These are phyloP conservation scores for Nakataea oryzae DNA, from an alignment of 2,329 filamentous ascomycete genomes.

Conservation along the genomic window DNA sequence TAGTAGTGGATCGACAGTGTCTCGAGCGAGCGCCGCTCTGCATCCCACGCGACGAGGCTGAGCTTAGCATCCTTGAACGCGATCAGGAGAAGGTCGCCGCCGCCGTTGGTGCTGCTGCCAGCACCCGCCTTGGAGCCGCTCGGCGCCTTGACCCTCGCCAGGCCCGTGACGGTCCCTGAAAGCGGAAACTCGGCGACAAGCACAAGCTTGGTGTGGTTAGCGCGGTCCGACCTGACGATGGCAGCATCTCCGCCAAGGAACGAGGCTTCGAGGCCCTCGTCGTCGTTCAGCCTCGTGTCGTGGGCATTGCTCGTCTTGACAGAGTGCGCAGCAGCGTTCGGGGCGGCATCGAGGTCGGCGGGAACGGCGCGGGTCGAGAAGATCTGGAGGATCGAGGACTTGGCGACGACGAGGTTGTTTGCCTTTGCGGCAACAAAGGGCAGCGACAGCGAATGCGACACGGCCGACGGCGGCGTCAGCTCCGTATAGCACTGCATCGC, in stretches of 20 bases:
- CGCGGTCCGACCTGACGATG: slow-evolving; percentile 50
- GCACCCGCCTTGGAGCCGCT: slow-evolving; percentile 26
- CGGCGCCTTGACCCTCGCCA: slow-evolving; percentile 71
- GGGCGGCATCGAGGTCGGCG: slow-evolving; percentile 45
- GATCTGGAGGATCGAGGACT: slow-evolving; percentile 86
- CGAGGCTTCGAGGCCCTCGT: slow-evolving; percentile 55
- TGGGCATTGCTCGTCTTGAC: slow-evolving; percentile 27
- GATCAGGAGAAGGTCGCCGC: slow-evolving; percentile 73
- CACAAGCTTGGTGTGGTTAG: slow-evolving; percentile 65
- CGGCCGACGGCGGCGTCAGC: slow-evolving; percentile 84
- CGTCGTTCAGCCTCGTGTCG: slow-evolving; percentile 45
- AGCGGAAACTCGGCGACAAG: slow-evolving; percentile 77
- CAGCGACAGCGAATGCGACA: slow-evolving; percentile 75
- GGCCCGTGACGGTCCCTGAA: slow-evolving; percentile 72
- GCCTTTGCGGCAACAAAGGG: slow-evolving; percentile 67
- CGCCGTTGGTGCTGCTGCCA: slow-evolving; percentile 18
- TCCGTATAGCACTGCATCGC: slow-evolving; percentile 96
- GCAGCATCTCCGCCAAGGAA: slow-evolving; percentile 55
- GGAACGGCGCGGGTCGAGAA: slow-evolving; percentile 64
- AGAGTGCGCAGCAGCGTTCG: slow-evolving; percentile 21
- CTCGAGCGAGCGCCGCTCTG: slow-evolving; percentile 64
- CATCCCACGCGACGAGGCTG: slow-evolving; percentile 89
- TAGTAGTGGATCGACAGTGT: slow-evolving; percentile 97
- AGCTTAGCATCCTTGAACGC: slow-evolving; percentile 87
- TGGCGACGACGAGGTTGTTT: slow-evolving; percentile 82